phyloP scores from a whole-genome alignment of 148 eudicot genomes.

The Cornus kousa region DNA sequence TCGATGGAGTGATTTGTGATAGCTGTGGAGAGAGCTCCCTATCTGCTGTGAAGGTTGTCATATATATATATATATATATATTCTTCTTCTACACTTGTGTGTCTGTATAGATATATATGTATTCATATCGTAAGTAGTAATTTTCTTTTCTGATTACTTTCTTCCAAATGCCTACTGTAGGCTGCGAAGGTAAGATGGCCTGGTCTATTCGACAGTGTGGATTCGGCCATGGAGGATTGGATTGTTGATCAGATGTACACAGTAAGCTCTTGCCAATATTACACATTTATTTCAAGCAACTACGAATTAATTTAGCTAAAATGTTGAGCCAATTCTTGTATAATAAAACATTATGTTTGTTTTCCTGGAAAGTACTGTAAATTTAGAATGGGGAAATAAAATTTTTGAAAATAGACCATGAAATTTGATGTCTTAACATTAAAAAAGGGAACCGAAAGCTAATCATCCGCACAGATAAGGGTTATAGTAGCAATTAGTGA shows the following conservation, averaged over 20 bases:
- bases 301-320: not conserved
- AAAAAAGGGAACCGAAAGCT: not conserved
- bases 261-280: conserved; percentile 28
- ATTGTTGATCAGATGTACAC: conserved; percentile 85
- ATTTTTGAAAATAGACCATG: no score
- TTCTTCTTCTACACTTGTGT: not conserved
- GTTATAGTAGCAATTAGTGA: not conserved
- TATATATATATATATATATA: not conserved
- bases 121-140: no score
- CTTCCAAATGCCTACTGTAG: conserved; percentile 26
- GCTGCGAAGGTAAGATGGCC: conserved; percentile 96
- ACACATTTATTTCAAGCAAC: not conserved
- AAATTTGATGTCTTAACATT: no score
- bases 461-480: not conserved
- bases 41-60: conserved; percentile 73
- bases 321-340: not conserved
- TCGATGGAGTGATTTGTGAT: conserved; percentile 94
- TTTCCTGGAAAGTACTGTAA: not conserved
- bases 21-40: conserved; percentile 96
- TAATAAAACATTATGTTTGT: not conserved
- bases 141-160: not conserved
- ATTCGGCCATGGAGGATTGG: conserved; percentile 65
- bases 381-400: no score
- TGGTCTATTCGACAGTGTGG: conserved; percentile 53
- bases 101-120: not conserved